Base-by-base conservation (phyloP, 257 asterid species). In the Solanum boliviense region DNA sequence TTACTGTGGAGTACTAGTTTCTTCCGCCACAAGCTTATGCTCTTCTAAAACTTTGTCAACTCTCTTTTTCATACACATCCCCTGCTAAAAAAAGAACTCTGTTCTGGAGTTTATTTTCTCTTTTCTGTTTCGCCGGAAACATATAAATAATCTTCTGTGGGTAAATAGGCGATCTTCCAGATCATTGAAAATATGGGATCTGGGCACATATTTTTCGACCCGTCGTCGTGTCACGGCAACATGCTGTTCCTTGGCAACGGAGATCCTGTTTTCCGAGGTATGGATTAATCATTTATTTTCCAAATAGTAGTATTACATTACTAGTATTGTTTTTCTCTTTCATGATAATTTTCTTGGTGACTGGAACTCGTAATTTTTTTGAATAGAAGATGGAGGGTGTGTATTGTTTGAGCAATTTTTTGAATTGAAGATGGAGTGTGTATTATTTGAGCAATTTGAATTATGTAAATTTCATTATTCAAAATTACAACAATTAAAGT, bases 21-120 rank as follows among this genome's bases (percentile, higher is more conserved):
- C 93, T 97, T 97, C 93, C 99, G 99, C 95, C 99, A 97, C 90
- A 97, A 97, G 98, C 91, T 94, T 87, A 96, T 95, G 98, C 89
- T 95, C 31, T 97, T 97, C 91, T 95, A 92, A 91, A 87, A 86
- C 73, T 41, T 81, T 41, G 84, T 32, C 44, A 39, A 44, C 35
- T 81, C 67, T 48, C 39, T 81, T 87, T 87, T 39, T 6, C 87
- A 90, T 84, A 18, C 15, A 76, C 20, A 72, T 70, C 31, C 74
- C 68, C 68, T 88, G 48, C 38, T 7, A 18, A 74, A 41, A 85
- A 27, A 58, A 36, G 35, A 71, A 35, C 89, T 78, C 78, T 89
- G 76, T 56, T 70, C 27, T 52, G 13, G 25, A 68, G 62, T 36
- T 62, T 70, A 52, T 71, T 29, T 79, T 18, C 29, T 67, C 21